Evolutionary conservation across 495 filamentous ascomycete genomes (phyloP).

Genomic region (Penicillium waksmanii): DNA sequence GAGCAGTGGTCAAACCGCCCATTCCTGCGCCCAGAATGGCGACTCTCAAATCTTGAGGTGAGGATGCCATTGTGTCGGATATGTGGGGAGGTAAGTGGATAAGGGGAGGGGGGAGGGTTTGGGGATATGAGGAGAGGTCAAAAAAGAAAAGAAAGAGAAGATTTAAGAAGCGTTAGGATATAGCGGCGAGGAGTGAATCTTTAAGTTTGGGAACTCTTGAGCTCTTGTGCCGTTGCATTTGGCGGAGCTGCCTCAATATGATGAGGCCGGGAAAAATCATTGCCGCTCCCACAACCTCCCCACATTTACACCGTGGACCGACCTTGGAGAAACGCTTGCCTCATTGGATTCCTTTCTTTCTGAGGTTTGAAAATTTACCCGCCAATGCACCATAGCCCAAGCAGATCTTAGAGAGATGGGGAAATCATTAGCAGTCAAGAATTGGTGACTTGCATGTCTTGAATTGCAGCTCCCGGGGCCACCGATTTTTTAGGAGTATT

Average conservation of each 20-base stretch:
- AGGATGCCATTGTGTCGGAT: conserved; percentile 31
- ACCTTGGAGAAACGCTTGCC: neutral
- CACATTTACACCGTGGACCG: conserved; percentile 21
- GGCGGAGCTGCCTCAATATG: conserved; percentile 6
- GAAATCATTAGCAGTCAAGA: conserved; percentile 2
- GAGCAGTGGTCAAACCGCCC: conserved; percentile 73
- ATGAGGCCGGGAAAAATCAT: conserved; percentile 29
- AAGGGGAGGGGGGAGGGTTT: neutral
- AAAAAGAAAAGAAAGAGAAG: conserved; percentile 1
- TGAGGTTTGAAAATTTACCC: conserved; percentile 1
- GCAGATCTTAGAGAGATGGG: neutral
- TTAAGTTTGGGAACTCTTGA: conserved; percentile 20
- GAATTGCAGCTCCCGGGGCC: too few species aligned
- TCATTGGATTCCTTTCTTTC: neutral
- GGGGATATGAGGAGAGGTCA: neutral
- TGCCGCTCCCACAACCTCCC: conserved; percentile 35
- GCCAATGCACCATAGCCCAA: neutral
- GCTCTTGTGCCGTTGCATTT: conserved; percentile 18
- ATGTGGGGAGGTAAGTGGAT: conserved; percentile 12
- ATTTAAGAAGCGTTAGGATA: too few species aligned
- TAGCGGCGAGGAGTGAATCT: conserved; percentile 6
- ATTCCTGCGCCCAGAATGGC: conserved; percentile 63
- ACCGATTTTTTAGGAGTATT: neutral
- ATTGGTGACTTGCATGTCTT: neutral
- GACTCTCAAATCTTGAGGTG: conserved; percentile 46